Conservation (phyloP, 1,139 yeast genomes). For the Casaregolazyma lundiana region DNA sequence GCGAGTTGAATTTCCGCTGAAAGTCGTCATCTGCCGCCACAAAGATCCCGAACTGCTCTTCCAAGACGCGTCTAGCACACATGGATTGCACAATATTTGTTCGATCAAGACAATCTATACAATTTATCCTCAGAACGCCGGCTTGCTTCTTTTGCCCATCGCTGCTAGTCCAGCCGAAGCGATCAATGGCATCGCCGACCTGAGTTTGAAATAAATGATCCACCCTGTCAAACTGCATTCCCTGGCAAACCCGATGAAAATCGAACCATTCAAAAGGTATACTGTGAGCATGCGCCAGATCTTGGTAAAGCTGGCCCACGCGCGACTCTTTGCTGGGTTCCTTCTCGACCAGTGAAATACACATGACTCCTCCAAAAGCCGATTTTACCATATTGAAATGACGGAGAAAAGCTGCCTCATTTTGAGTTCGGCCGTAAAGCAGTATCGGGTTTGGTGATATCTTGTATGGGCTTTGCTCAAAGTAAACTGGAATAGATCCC, state of each 20-base stretch:
- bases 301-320: conserved; percentile 35
- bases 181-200: conserved; percentile 21
- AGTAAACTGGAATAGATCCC: conserved; percentile 51
- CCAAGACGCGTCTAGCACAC: conserved; percentile 30
- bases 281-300: conserved; percentile 24
- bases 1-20: conserved; percentile 24
- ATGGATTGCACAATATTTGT: conserved; percentile 40
- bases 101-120: conserved; percentile 42
- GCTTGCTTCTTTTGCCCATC: conserved; percentile 23
- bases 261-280: conserved; percentile 41
- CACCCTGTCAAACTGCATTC: conserved; percentile 38
- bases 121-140: conserved; percentile 40
- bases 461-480: conserved; percentile 47
- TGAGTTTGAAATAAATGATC: conserved; percentile 27
- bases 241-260: conserved; percentile 39
- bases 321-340: conserved; percentile 32
- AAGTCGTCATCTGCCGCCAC: conserved; percentile 14
- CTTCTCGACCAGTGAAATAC: conserved; percentile 38
- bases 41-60: conserved; percentile 26
- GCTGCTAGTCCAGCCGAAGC: conserved; percentile 34
- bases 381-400: conserved; percentile 32
- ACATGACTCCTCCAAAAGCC: conserved; percentile 30
- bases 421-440: conserved; percentile 30
- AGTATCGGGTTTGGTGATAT: conserved; percentile 42
- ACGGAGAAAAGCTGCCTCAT: conserved; percentile 25